Evolutionary conservation across 331 rosid species (phyloP), one percentile per base, ranked within the genome.

Genomic region (Malus hybrid): DNA sequence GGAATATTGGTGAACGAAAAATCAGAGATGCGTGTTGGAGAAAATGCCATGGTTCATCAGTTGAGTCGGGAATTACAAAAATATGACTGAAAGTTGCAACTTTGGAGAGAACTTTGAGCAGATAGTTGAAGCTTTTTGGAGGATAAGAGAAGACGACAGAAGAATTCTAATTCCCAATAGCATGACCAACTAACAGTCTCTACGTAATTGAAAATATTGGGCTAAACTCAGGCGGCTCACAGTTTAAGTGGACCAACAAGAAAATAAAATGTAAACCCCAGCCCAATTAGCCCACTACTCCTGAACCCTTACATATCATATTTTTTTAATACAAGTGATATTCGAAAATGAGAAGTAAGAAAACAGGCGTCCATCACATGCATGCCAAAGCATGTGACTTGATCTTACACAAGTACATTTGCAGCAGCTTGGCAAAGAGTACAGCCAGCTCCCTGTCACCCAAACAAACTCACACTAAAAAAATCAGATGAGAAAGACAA

Each of bases 41-140:
- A 89, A 76, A 72, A 84, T 68, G 98, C 83, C 98, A 93, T 93
- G 61, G 83, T 60, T 62, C 63, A 57, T 14, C 30, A 20, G 16
- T 16, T 32, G 78, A 76, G 24, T 57, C 16, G 9, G 29, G 63
- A n/a, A 12, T 44, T 33, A 10, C 63, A 53, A 14, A 28, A 28
- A 58, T 66, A 24, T 65, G 75, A 52, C 30, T 80, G 16, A n/a
- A 46, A 60, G 16, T 69, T 36, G n/a, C 15, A 42, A 65, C 18
- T 68, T 52, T 33, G 63, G 63, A 71, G 48, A 58, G 71, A 71
- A 48, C 73, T 80, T 75, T 42, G 50, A 75, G 29, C 29, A 75
- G 57, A 53, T 66, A 60, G 79, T 48, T 62, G 69, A 20, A 28
- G 20, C n/a, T 64, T 63, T 28, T 28, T 28, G 56, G 75, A 64